Evolutionary conservation across 192 early-diverging fungal species (phyloP).

Genomic region (Backusella psychrophila): DNA sequence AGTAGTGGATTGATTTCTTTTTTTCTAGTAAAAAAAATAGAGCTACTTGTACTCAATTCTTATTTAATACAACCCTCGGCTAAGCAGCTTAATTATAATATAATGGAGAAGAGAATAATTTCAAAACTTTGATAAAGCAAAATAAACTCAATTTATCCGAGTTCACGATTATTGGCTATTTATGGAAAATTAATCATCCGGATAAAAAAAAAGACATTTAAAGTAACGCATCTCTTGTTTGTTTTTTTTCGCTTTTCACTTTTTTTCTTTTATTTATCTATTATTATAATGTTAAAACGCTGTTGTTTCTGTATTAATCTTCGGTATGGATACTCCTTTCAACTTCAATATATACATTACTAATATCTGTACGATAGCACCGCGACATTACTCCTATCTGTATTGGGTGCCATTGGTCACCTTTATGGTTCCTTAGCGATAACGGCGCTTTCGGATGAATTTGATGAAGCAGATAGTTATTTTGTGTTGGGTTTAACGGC

Average conservation of each 20-base stretch:
- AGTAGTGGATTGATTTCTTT: too few relatives aligned
- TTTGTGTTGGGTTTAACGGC: constrained; percentile 16
- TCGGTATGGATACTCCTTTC: constrained; percentile 10
- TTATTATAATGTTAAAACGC: constrained; percentile 17
- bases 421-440: constrained; percentile 21
- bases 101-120: too few relatives aligned
- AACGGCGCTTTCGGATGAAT: constrained; percentile 15
- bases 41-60: too few relatives aligned
- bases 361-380: constrained; percentile 14
- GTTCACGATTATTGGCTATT: too few relatives aligned
- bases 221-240: background rate
- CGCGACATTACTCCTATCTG: constrained; percentile 24
- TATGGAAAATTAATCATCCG: too few relatives aligned
- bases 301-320: constrained; percentile 33
- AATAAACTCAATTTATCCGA: too few relatives aligned
- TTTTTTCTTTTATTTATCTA: constrained; percentile 1
- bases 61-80: too few relatives aligned
- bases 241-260: constrained; percentile 6
- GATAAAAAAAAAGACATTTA: background rate
- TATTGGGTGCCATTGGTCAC: constrained; percentile 25
- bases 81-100: too few relatives aligned
- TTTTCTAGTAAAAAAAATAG: too few relatives aligned
- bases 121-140: too few relatives aligned
- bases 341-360: background rate
- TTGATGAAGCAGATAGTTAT: constrained; percentile 13